Conservation (phyloP, 768 basidiomycete species). For the Hericium rajendrae region DNA sequence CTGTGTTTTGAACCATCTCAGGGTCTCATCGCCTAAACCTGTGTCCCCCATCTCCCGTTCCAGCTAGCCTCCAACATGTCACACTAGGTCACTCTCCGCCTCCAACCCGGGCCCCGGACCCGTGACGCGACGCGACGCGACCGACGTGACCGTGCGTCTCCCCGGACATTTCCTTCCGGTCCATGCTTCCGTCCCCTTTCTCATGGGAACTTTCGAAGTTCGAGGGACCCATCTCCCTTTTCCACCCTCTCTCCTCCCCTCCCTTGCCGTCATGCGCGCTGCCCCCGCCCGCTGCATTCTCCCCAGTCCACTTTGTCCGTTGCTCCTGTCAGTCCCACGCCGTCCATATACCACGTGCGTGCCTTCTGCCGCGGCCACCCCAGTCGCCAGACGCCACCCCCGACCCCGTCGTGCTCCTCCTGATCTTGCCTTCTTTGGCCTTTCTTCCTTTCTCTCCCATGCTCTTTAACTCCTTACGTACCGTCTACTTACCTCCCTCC, state of each 20-base stretch:
- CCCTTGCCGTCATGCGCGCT: conserved; percentile 1
- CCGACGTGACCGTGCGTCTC: conserved; percentile 7
- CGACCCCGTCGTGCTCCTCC: no score
- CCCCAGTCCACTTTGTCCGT: neutral
- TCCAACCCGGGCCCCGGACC: conserved; percentile 3
- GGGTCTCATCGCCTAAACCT: neutral
- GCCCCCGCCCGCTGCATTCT: neutral
- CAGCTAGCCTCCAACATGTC: conserved; percentile 9
- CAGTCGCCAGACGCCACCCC: no score
- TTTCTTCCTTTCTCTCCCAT: no score
- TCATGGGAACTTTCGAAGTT: conserved; percentile 14
- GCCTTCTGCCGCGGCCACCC: no score
- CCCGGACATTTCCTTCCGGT: conserved; percentile 8
- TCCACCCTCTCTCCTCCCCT: conserved; percentile 3
- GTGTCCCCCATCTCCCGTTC: conserved; percentile 10
- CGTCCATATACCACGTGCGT: no score
- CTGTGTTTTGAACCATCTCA: conserved; percentile 14
- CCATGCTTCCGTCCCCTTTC: conserved; percentile 11
- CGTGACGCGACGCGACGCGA: conserved; percentile 5
- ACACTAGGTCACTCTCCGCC: conserved; percentile 2
- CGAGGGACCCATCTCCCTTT: conserved; percentile 4
- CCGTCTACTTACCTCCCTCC: neutral
- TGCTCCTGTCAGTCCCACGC: no score
- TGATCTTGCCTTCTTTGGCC: no score
- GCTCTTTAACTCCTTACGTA: no score